These are phyloP conservation scores for Kockovaella imperatae DNA, from an alignment of 768 basidiomycete genomes.

Conservation along the genomic window DNA sequence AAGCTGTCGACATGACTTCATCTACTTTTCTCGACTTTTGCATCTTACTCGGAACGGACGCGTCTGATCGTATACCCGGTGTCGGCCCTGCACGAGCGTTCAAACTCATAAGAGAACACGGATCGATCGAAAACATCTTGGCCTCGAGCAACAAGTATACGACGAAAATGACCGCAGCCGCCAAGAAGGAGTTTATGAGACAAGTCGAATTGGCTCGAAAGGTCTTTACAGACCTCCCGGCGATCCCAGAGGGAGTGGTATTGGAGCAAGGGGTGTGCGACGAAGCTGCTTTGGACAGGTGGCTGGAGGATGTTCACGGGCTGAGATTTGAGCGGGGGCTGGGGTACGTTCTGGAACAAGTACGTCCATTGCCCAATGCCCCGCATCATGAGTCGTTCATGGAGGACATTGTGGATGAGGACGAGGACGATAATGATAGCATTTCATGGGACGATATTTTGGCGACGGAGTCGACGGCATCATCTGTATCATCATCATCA, in stretches of 20 bases:
- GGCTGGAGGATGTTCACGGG: conserved; percentile 32
- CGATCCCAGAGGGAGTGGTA: conserved; percentile 14
- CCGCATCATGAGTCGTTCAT: too few relatives aligned
- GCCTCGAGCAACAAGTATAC: conserved; percentile 36
- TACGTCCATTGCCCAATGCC: too few relatives aligned
- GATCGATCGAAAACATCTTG: conserved; percentile 65
- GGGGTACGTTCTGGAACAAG: too few relatives aligned
- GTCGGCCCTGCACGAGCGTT: conserved; percentile 72
- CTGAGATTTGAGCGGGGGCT: conserved; percentile 24
- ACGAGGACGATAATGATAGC: too few relatives aligned
- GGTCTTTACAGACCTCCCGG: conserved; percentile 24
- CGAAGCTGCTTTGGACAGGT: conserved; percentile 18
- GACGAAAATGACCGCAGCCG: conserved; percentile 7
- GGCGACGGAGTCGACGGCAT: too few relatives aligned
- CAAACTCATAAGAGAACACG: conserved; percentile 63
- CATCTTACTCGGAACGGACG: conserved; percentile 82
- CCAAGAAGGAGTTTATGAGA: conserved; percentile 22
- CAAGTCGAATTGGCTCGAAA: conserved; percentile 19
- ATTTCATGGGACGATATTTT: too few relatives aligned
- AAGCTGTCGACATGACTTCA: conserved; percentile 54
- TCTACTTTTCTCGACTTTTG: conserved; percentile 70
- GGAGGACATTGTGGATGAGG: too few relatives aligned
- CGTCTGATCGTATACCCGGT: conserved; percentile 72
- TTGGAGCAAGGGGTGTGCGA: conserved; percentile 14
- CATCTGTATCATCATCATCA: too few relatives aligned